Conservation (phyloP, 83 land plant genomes). For the Diphasiastrum complanatum region DNA sequence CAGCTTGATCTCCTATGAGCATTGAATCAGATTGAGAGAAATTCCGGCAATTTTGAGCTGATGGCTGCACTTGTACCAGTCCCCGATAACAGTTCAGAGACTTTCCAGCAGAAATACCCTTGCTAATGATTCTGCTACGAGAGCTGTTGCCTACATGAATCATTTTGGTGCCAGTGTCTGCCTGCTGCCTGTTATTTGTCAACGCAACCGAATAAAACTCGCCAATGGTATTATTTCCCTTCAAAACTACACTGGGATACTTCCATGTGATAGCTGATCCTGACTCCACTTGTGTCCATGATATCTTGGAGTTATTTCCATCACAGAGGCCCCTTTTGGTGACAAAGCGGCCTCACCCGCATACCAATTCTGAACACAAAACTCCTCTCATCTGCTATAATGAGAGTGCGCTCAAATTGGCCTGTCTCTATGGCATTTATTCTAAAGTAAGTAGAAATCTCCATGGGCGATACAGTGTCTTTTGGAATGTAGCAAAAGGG, state of each 20-base stretch:
- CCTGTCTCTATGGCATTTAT: conserved; percentile 93
- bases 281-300: conserved; percentile 99
- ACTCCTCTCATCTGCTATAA: conserved; percentile 86
- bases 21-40: conserved; percentile 98
- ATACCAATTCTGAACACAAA: conserved; percentile 96
- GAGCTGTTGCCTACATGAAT: conserved; percentile 95
- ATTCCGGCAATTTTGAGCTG: conserved; percentile 73
- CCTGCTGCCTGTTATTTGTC: conserved; percentile 94
- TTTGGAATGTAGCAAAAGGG: conserved; percentile 95
- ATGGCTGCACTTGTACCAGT: conserved; percentile 75
- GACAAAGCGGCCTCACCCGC: conserved; percentile 91
- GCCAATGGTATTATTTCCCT: conserved; percentile 75
- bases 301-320: conserved; percentile 74
- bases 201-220: conserved; percentile 98
- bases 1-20: conserved; percentile 94
- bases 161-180: conserved; percentile 99
- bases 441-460: conserved; percentile 89
- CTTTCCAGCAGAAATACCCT: conserved; percentile 93
- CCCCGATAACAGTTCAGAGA: conserved; percentile 92
- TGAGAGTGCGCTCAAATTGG: conserved; percentile 94
- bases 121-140: conserved; percentile 82
- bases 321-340: conserved; percentile 91
- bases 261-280: conserved; percentile 99
- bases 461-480: conserved; percentile 93
- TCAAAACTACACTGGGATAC: conserved; percentile 88